Percentiles rank a stretch among this genome's conserved stretches.
Evolutionary conservation across 192 early-diverging fungal species (phyloP).

Genomic region (Lobulomyces angularis): DNA sequence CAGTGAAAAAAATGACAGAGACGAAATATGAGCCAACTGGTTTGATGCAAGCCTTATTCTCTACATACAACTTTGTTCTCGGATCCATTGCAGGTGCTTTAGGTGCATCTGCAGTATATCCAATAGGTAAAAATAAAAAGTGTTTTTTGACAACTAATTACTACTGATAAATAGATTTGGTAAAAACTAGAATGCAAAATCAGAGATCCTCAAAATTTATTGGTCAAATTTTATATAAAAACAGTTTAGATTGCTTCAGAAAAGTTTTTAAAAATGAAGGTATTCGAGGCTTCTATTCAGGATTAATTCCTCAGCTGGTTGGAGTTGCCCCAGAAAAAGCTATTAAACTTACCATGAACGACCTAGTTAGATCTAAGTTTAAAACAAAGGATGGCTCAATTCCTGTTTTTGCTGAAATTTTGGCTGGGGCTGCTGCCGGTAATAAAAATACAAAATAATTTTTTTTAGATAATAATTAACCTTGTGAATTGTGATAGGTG

Average conservation of each 20-base stretch:
- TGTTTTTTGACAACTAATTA: neutral
- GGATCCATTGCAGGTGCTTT: conserved; percentile 86
- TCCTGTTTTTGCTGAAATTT: conserved; percentile 60
- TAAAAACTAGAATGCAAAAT: conserved; percentile 99
- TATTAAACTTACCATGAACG: conserved; percentile 95
- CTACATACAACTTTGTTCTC: conserved; percentile 62
- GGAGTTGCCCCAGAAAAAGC: conserved; percentile 95
- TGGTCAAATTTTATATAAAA: conserved; percentile 86
- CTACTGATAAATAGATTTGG: conserved; percentile 52
- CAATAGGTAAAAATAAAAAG: conserved; percentile 44
- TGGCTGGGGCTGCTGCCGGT: conserved; percentile 80
- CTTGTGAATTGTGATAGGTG: too few species aligned
- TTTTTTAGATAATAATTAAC: too few species aligned
- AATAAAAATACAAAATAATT: too few species aligned
- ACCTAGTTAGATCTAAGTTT: conserved; percentile 63
- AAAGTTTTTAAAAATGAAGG: conserved; percentile 91
- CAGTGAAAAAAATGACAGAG: too few species aligned
- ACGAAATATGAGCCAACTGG: too few species aligned
- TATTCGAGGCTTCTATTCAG: conserved; percentile 77
- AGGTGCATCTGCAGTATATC: conserved; percentile 89
- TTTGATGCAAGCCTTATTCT: conserved; percentile 38
- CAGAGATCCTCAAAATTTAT: conserved; percentile 76
- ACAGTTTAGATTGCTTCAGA: conserved; percentile 89
- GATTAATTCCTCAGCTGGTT: conserved; percentile 83
- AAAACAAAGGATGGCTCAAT: conserved; percentile 64